Conservation (phyloP, 345 rosid species). For the Eucalyptus cloeziana region DNA sequence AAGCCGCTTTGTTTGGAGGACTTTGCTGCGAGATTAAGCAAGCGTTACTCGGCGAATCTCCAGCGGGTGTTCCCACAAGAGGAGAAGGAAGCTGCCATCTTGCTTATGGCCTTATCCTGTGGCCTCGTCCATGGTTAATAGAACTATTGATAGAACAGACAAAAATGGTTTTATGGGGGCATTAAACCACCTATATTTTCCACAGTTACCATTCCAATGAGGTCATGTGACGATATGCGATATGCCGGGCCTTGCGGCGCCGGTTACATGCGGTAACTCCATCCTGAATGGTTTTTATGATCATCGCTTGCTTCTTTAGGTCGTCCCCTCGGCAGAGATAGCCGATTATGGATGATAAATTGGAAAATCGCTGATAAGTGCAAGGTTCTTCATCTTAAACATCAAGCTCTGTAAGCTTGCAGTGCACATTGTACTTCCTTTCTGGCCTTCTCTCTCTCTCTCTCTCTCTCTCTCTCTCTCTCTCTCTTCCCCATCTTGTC, state of each 20-base stretch:
- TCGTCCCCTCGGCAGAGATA: not conserved
- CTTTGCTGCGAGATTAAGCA: conserved; percentile 44
- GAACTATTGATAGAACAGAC: not conserved
- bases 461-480: not conserved
- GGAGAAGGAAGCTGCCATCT: conserved; percentile 92
- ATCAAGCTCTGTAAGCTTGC: not conserved
- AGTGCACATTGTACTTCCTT: not conserved
- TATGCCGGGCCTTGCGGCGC: not conserved
- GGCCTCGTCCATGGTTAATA: conserved; percentile 43
- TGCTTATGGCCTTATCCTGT: conserved; percentile 87
- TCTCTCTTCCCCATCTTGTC: not conserved
- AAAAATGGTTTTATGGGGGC: not conserved
- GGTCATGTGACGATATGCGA: not conserved
- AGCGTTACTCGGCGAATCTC: conserved; percentile 36
- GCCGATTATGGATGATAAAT: not conserved
- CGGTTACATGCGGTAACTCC: not conserved
- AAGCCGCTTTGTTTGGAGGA: conserved; percentile 66
- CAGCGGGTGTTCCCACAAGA: conserved; percentile 85
- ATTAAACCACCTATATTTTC: not conserved
- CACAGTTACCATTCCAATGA: not conserved
- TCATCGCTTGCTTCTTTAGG: not conserved
- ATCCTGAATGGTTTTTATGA: not conserved
- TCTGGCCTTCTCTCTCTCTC: not conserved
- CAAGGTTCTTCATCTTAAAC: not conserved
- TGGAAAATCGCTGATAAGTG: not conserved